Evolutionary conservation across 805 yeast genomes (phyloP), one percentile per base, ranked within the genome.

Genomic region (Metschnikowia henanensis): DNA sequence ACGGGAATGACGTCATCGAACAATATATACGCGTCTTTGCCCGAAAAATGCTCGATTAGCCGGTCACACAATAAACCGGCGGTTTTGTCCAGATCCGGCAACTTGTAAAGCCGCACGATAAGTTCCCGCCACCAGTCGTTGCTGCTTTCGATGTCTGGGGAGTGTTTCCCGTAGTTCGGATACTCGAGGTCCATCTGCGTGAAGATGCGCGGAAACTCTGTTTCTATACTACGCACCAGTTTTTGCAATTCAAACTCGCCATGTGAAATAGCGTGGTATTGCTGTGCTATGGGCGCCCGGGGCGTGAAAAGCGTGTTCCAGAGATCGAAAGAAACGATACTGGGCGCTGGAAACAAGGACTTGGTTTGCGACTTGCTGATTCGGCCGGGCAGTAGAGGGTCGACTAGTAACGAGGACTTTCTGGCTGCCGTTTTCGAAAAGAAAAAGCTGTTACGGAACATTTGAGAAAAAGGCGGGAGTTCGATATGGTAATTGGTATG

Each of bases 251-350:
- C 81, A 57, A 72, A 72, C 35, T 68, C 68, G 6, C 56, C 39
- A 15, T 39, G 29, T 0, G 80, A 80, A 4, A 81, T 72, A 3
- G 64, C 58, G 33, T 72, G 65, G 54, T 84, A 84, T 48, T 77
- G 83, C n/a, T 65, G 61, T 31, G 76, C 61, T 0, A 84, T 75
- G 0, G 86, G 78, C 22, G 63, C 62, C 16, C 66, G 68, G 2
- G 90, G 85, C 0, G 76, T 65, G 56, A 81, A 83, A 7, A 84
- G 59, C 0, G 91, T 84, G 33, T 79, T 81, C 62, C 81, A 84
- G 0, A 83, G 86, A 60, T 84, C 92, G 42, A 84, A 73, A 1
- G 89, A 79, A 0, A 84, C 61, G 3, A 82, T 57, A 30, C 64
- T 66, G 5, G 83, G 81, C 56, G 70, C 43, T 52, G 75, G 45